Conservation (phyloP, 306 rosid species). For the Castanea mollissima region DNA sequence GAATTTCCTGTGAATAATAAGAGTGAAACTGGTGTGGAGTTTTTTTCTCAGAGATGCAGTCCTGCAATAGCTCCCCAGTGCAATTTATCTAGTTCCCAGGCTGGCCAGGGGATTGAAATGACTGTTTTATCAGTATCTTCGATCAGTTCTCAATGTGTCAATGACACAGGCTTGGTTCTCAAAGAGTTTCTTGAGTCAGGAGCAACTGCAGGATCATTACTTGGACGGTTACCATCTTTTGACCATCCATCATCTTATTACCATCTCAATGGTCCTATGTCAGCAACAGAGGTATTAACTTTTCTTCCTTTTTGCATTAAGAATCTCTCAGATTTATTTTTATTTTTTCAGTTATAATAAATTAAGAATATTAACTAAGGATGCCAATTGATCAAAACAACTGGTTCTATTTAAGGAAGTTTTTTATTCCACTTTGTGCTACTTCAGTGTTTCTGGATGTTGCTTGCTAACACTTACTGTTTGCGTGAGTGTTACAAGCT, state of each 20-base stretch:
- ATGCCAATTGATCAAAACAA: neutral
- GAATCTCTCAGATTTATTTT: neutral
- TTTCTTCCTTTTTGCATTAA: neutral
- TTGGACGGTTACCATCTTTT: conserved; percentile 58
- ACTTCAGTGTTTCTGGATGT: conserved; percentile 1
- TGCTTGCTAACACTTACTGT: neutral
- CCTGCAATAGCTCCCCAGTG: conserved; percentile 37
- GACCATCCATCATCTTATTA: conserved; percentile 52
- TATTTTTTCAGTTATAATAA: neutral
- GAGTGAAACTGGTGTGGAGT: conserved; percentile 36
- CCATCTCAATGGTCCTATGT: conserved; percentile 44
- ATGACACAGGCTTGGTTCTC: conserved; percentile 70
- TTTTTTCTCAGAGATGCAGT: conserved; percentile 36
- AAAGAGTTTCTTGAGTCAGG: conserved; percentile 77
- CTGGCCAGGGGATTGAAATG: conserved; percentile 63
- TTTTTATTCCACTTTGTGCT: neutral
- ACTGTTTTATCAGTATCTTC: conserved; percentile 74
- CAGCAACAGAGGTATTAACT: conserved; percentile 50
- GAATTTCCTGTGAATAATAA: conserved; percentile 37
- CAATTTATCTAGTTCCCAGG: conserved; percentile 44
- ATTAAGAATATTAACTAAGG: neutral
- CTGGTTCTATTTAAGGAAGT: neutral
- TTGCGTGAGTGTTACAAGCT: no score
- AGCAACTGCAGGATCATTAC: conserved; percentile 48
- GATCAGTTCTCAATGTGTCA: conserved; percentile 47